Evolutionary conservation across 495 filamentous ascomycete genomes (phyloP).

Genomic region (Penicillium fimorum): DNA sequence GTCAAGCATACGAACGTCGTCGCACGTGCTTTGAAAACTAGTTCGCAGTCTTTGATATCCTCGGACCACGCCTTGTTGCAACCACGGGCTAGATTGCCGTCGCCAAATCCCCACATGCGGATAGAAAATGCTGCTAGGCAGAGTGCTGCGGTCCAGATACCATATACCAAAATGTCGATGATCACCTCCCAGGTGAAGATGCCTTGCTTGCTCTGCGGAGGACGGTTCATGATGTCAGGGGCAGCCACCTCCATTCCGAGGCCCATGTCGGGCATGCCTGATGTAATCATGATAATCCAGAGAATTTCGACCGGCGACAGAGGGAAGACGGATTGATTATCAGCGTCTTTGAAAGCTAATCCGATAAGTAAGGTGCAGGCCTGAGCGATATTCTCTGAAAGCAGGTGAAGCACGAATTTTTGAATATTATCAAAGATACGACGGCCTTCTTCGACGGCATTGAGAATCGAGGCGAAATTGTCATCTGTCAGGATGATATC

Average conservation of each 20-base stretch:
- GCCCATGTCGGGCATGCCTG: slow-evolving; percentile 62
- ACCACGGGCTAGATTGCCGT: slow-evolving; percentile 52
- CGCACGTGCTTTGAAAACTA: slow-evolving; percentile 62
- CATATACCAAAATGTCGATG: slow-evolving; percentile 60
- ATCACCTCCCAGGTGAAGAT: slow-evolving; percentile 61
- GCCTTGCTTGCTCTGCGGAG: slow-evolving; percentile 56
- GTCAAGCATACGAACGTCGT: slow-evolving; percentile 63
- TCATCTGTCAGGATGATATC: slow-evolving; percentile 72
- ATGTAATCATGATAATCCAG: slow-evolving; percentile 68
- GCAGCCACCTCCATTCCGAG: slow-evolving; percentile 61
- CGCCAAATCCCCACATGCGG: slow-evolving; percentile 57
- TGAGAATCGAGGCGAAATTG: slow-evolving; percentile 72
- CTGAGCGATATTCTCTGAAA: slow-evolving; percentile 64
- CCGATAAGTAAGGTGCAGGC: slow-evolving; percentile 60
- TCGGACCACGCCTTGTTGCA: slow-evolving; percentile 54
- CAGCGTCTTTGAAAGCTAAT: slow-evolving; percentile 59
- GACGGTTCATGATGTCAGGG: slow-evolving; percentile 59
- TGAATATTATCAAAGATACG: slow-evolving; percentile 68
- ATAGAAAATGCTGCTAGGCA: slow-evolving; percentile 57
- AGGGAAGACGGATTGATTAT: slow-evolving; percentile 59
- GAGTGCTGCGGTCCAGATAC: slow-evolving; percentile 57
- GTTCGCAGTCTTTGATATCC: slow-evolving; percentile 42
- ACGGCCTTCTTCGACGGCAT: slow-evolving; percentile 62
- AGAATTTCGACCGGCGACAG: slow-evolving; percentile 63
- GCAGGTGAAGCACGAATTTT: slow-evolving; percentile 63